These are phyloP conservation scores for Kokia cookei DNA, from an alignment of 441 rosid genomes.

Conservation along the genomic window DNA sequence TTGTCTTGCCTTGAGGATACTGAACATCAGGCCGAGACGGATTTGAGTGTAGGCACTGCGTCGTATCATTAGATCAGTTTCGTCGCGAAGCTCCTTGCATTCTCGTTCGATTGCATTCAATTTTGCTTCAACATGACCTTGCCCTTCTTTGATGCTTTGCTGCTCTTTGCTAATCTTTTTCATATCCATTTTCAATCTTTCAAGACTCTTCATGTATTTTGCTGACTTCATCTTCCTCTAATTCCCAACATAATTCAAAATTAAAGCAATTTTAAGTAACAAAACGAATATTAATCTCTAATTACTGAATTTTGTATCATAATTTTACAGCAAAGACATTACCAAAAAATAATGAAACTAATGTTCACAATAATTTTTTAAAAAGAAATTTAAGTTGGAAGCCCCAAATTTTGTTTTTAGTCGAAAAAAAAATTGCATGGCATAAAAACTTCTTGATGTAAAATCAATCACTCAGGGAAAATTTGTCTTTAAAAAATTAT, in stretches of 20 bases:
- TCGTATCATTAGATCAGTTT: background rate
- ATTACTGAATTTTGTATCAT: too few relatives aligned
- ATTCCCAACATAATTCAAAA: background rate
- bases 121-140: background rate
- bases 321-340: too few relatives aligned
- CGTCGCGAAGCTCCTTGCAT: background rate
- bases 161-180: background rate
- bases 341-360: too few relatives aligned
- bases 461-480: too few relatives aligned
- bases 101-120: background rate
- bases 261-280: background rate
- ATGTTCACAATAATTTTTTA: too few relatives aligned
- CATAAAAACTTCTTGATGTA: too few relatives aligned
- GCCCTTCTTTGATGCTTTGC: background rate
- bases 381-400: too few relatives aligned
- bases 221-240: background rate
- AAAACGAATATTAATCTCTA: too few relatives aligned
- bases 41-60: background rate
- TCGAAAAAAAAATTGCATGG: too few relatives aligned
- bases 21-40: background rate
- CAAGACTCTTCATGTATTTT: background rate
- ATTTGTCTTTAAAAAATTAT: too few relatives aligned
- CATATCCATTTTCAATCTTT: background rate
- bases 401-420: too few relatives aligned
- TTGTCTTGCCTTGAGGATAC: slow-evolving; percentile 3